Conservation (phyloP, 1,284 basidiomycete species). For the Marasmius sp. region DNA sequence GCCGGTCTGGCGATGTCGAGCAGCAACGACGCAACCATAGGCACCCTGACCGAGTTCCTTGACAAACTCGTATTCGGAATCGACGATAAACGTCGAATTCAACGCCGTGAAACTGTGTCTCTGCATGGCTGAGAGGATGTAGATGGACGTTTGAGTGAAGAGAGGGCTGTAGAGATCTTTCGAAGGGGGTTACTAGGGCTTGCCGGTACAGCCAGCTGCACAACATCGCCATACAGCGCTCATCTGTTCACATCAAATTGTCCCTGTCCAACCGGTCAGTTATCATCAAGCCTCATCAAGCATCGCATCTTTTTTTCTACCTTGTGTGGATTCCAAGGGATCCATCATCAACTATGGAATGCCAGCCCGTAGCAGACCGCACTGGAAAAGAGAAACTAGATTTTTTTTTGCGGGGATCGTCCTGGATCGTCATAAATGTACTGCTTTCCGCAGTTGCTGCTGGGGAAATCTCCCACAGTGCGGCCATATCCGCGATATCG, state of each 20-base stretch:
- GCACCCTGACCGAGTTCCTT: slow-evolving; percentile 96
- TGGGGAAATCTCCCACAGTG: too few relatives aligned
- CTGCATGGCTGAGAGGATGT: slow-evolving; percentile 37
- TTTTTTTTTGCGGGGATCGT: too few relatives aligned
- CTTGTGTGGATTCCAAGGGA: too few relatives aligned
- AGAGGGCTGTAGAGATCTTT: slow-evolving; percentile 14
- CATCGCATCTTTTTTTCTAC: too few relatives aligned
- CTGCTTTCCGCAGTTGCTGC: too few relatives aligned
- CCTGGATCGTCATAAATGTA: too few relatives aligned
- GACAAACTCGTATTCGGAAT: slow-evolving; percentile 89
- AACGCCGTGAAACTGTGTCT: slow-evolving; percentile 77
- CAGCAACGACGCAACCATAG: slow-evolving; percentile 90
- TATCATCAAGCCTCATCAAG: too few relatives aligned
- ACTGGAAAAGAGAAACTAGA: too few relatives aligned
- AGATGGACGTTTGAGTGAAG: background rate
- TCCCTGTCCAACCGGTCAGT: too few relatives aligned
- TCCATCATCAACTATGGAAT: too few relatives aligned
- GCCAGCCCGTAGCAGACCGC: too few relatives aligned
- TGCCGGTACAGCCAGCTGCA: background rate
- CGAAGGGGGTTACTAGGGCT: background rate
- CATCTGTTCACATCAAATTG: background rate
- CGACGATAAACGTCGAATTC: slow-evolving; percentile 84
- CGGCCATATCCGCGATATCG: too few relatives aligned
- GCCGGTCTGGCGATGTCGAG: slow-evolving; percentile 79
- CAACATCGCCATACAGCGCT: slow-evolving; percentile 8